Evolutionary conservation across 2,329 filamentous ascomycete genomes (phyloP).

Genomic region (Helotiales sp.): DNA sequence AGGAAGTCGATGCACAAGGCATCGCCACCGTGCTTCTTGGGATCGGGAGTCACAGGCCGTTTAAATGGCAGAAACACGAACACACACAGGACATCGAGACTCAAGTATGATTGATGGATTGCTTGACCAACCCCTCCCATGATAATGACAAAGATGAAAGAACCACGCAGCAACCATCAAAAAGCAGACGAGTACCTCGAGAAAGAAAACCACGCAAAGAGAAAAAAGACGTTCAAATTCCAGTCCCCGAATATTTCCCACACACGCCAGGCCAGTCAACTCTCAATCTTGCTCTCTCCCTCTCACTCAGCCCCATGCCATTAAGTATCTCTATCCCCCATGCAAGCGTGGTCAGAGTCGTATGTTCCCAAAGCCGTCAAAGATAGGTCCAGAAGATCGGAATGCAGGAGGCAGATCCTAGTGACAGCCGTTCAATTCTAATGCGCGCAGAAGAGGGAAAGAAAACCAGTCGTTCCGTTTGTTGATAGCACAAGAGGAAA

Average conservation of each 20-base stretch:
- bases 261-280: constrained; percentile 30
- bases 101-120: constrained; percentile 63
- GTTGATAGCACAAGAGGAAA: constrained; percentile 20
- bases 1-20: neutral
- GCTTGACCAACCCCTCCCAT: constrained; percentile 21
- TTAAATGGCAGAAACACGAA: neutral
- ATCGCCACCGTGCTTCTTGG: neutral
- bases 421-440: constrained; percentile 32
- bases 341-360: constrained; percentile 28
- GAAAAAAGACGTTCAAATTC: constrained; percentile 25
- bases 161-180: constrained; percentile 23
- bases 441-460: constrained; percentile 31
- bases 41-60: neutral
- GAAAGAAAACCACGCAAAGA: constrained; percentile 23
- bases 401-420: constrained; percentile 34
- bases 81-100: neutral
- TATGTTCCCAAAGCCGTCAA: constrained; percentile 27
- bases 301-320: constrained; percentile 27
- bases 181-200: constrained; percentile 10
- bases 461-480: constrained; percentile 26
- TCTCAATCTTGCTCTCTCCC: constrained; percentile 23
- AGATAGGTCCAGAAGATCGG: constrained; percentile 21
- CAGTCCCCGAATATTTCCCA: constrained; percentile 21
- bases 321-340: constrained; percentile 34
- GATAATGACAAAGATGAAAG: constrained; percentile 25